Percentiles rank a stretch among this genome's conserved stretches.
Conservation (phyloP, 306 rosid species). For the Clitoria ternatea region DNA sequence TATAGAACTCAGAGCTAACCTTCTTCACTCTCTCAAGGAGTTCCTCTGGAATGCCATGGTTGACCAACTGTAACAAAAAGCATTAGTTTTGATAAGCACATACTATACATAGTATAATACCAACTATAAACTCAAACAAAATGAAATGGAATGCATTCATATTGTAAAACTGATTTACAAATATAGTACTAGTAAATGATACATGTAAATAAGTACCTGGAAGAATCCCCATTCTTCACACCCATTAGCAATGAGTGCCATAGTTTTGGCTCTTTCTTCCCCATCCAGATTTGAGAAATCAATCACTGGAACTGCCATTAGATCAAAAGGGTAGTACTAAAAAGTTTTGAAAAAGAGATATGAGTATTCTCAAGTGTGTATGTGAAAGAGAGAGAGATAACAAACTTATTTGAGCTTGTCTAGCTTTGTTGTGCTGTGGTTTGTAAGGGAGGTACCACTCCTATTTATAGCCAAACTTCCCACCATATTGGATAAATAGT, state of each 20-base stretch:
- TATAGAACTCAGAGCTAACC: constrained; percentile 59
- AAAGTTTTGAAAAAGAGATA: constrained; percentile 7
- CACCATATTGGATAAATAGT: constrained; percentile 50
- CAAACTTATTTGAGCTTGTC: constrained; percentile 1
- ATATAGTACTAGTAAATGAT: not conserved
- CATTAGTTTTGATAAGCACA: constrained; percentile 1
- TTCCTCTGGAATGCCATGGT: constrained; percentile 88
- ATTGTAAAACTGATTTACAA: not conserved
- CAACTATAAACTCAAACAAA: not conserved
- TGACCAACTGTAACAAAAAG: constrained; percentile 62
- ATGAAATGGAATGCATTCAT: constrained; percentile 4
- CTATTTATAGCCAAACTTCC: constrained; percentile 71
- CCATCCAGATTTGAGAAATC: constrained; percentile 90
- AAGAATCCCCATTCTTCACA: constrained; percentile 99
- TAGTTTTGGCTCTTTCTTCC: constrained; percentile 66
- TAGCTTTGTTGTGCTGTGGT: constrained; percentile 33
- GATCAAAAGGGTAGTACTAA: constrained; percentile 11
- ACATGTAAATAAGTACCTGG: constrained; percentile 51
- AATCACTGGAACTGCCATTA: constrained; percentile 88
- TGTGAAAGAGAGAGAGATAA: not conserved
- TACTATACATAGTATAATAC: not conserved
- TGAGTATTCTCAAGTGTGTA: not conserved
- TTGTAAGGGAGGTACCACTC: constrained; percentile 8
- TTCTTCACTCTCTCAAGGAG: constrained; percentile 90
- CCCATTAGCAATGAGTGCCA: constrained; percentile 86